A percentile compares a stretch with the other conserved stretches of the same genome.
These are phyloP conservation scores for Boechera retrofracta DNA, from an alignment of 345 rosid species.

Conservation along the genomic window DNA sequence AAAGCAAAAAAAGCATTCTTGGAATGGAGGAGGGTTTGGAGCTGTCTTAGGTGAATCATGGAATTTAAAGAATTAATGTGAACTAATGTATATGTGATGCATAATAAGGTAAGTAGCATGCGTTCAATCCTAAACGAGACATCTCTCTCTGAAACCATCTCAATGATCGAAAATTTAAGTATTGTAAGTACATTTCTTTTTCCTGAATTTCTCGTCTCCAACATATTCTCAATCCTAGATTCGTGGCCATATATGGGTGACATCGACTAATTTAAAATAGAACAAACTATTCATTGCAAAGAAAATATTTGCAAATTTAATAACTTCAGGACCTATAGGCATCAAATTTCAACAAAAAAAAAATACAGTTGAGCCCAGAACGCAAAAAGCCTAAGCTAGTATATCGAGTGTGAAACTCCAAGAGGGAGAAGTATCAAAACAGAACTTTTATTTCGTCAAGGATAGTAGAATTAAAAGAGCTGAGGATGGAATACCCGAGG, in stretches of 20 bases:
- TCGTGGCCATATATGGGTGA: background rate
- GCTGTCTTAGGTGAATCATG: background rate
- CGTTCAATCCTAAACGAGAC: constrained; percentile 16
- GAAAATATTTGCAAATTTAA: background rate
- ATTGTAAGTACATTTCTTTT: background rate
- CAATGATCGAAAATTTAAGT: background rate
- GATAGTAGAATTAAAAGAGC: constrained; percentile 1
- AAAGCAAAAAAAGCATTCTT: constrained; percentile 13
- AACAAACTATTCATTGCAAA: background rate
- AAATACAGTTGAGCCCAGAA: background rate
- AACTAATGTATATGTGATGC: background rate
- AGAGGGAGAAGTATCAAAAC: constrained; percentile 14
- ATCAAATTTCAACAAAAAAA: background rate
- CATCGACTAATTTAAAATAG: background rate
- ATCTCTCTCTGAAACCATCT: constrained; percentile 5
- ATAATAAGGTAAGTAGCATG: constrained; percentile 4
- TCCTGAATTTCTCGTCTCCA: constrained; percentile 4
- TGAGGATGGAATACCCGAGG: constrained; percentile 44
- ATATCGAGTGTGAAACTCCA: constrained; percentile 3
- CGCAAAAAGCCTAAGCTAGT: constrained; percentile 17
- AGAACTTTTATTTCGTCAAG: background rate
- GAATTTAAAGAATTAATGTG: background rate
- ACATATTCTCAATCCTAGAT: constrained; percentile 2
- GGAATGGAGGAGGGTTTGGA: background rate
- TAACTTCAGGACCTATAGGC: background rate